Evolutionary conservation across 2,329 filamentous ascomycete species (phyloP).

Genomic region (Aspergillus awamori): DNA sequence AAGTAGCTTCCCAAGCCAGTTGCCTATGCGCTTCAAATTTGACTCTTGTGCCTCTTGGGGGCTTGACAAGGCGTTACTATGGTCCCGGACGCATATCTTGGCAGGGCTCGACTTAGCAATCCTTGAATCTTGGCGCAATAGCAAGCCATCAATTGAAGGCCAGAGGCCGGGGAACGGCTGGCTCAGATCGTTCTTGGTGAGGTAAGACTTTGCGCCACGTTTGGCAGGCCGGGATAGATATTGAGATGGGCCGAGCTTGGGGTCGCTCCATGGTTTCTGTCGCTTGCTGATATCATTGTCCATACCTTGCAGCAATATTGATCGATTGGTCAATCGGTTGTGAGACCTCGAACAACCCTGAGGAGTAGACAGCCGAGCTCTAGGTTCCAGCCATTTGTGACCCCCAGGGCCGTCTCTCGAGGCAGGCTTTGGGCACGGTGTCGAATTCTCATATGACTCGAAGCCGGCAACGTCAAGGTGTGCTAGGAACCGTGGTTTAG

Average conservation of each 20-base stretch:
- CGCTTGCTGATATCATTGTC: neutral
- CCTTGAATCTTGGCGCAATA: slow-evolving; percentile 8
- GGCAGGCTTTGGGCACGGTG: neutral
- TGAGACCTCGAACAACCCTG: neutral
- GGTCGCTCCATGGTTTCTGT: slow-evolving; percentile 4
- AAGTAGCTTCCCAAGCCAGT: neutral
- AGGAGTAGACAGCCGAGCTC: neutral
- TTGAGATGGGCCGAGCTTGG: slow-evolving; percentile 2
- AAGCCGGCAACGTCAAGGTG: neutral
- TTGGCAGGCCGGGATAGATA: slow-evolving; percentile 6
- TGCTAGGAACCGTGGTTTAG: slow-evolving; percentile 20
- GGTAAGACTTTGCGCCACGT: neutral
- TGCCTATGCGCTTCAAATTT: neutral
- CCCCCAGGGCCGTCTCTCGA: neutral
- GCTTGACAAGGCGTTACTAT: neutral
- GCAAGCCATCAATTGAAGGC: slow-evolving; percentile 20
- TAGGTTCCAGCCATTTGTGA: neutral
- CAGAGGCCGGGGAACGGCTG: slow-evolving; percentile 20
- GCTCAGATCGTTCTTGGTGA: slow-evolving; percentile 13
- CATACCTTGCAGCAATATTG: neutral
- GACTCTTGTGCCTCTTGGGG: neutral
- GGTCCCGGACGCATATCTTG: neutral
- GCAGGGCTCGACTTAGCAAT: neutral
- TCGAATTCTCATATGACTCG: neutral
- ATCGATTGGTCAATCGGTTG: neutral